Base-by-base conservation (phyloP, 495 filamentous ascomycete genomes). In the Xylaria grammica region DNA sequence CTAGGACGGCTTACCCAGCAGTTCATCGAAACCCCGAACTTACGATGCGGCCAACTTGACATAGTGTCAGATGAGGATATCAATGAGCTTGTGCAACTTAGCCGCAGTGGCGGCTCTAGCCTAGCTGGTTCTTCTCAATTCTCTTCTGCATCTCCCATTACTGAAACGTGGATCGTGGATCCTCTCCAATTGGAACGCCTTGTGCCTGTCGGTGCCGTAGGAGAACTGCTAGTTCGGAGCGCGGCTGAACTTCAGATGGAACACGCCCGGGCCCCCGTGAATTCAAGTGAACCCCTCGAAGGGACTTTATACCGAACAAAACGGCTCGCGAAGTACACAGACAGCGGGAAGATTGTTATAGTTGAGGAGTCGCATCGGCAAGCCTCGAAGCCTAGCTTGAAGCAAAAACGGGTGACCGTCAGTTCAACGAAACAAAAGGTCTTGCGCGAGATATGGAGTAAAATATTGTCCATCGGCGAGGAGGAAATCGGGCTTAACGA, bases 401-500 rank as follows among this genome's bases (percentile, higher is more conserved):
- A 58, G 51, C 13, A 50, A 29, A 67, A 73, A 42, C 63, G 53
- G 17, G 68, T 71, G 0, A 65, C 66, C 2, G 64, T 66, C 36
- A 75, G 71, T 19, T 77, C 75, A 6, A 57, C 72, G 15, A 80
- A 76, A 62, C 78, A 80, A 42, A 74, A 75, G 67, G 69, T 67
- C 5, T 65, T 80, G 24, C 72, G 69, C 15, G 55, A 68, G 40
- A 69, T 73, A 38, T 80, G 78, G 78, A 68, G 65, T 36, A 67
- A 68, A 11, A 72, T 79, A 1, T 62, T 80, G n/a, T 65, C 55
- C 2, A 66, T 79, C 15, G 62, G 67, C 9, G 77, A 79, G 27
- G 69, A 75, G 1, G 66, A 68, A 5, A 84, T 90, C 38, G 76
- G 79, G 10, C 65, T 85, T 30, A 74, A 83, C 24, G 81, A 88